Base-by-base conservation (phyloP, 2,329 filamentous ascomycete species). In the Aureobasidium sp. region DNA sequence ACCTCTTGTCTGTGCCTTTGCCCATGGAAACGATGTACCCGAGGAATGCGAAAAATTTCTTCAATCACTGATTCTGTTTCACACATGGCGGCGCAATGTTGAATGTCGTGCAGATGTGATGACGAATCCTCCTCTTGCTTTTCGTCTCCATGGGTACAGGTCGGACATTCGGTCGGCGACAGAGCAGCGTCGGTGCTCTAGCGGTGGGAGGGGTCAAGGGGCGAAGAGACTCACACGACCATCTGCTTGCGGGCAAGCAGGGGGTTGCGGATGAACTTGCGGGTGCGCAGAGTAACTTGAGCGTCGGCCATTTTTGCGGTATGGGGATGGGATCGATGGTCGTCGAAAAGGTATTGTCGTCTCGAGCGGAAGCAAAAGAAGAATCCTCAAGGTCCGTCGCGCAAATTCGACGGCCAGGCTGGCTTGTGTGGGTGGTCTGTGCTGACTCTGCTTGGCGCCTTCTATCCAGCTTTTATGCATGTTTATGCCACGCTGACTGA, bases 181-280 rank as follows among this genome's bases (percentile, higher is more conserved):
- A 27, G 43, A 33, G 37, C 50, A 15, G 53, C 53, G 21, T 46
- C 37, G 53, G 53, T 55, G 51, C 51, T 55, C 51, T 55, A 55
- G 51, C 51, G 37, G 27, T 33, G 37, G 27, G 37, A 11, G 27
- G 27, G 27, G 27, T 9, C 4, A 27, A 23, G 37, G 51, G 50
- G 37, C 50, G 66, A 53, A 42, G 47, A 49, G 62, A 73, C 72
- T 69, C 68, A 96, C 93, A 96, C 89, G 81, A 96, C 93, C 90
- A 97, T 96, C 88, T 97, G 93, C 86, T 95, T 96, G 79, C 93
- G 89, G 78, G 88, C 90, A 77, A 99, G 88, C 76, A 99, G 90
- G 79, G 94, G 90, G 87, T 99, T 99, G 84, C 92, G 90, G 83
- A 97, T 95, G 89, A 99, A 99, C 85, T 97, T 97, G 89, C 94